Percentiles rank a stretch among this genome's conserved stretches.
These are phyloP conservation scores for Scheffersomyces illinoinensis DNA, from an alignment of 1,139 yeast species.

Conservation along the genomic window DNA sequence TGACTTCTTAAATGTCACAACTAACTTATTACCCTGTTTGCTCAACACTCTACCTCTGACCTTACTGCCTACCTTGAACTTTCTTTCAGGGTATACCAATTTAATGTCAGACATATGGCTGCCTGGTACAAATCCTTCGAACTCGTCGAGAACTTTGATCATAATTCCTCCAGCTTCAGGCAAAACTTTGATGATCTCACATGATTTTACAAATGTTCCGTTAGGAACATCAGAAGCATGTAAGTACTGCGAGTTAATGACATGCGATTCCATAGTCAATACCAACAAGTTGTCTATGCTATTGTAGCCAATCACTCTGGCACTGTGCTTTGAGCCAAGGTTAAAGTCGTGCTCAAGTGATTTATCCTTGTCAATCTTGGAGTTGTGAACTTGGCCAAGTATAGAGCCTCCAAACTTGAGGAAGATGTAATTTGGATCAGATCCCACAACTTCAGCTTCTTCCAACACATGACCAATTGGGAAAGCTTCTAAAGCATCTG, in stretches of 20 bases:
- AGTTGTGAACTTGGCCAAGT: conserved; percentile 72
- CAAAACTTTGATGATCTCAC: conserved; percentile 62
- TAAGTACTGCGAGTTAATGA: conserved; percentile 64
- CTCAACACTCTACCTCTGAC: conserved; percentile 69
- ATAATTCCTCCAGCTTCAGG: conserved; percentile 65
- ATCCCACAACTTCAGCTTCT: conserved; percentile 55
- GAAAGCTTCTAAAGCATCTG: conserved; percentile 61
- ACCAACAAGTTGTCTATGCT: conserved; percentile 64
- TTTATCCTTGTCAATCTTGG: conserved; percentile 61
- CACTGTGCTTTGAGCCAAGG: conserved; percentile 66
- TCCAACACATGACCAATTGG: conserved; percentile 77
- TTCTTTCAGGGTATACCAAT: conserved; percentile 86
- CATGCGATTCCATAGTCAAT: conserved; percentile 67
- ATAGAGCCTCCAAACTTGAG: conserved; percentile 59
- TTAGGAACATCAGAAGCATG: conserved; percentile 70
- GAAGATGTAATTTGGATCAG: conserved; percentile 56
- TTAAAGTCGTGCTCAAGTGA: conserved; percentile 54
- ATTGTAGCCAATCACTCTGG: conserved; percentile 76
- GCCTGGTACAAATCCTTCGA: conserved; percentile 75
- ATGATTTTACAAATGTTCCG: conserved; percentile 63
- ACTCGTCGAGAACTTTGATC: conserved; percentile 63
- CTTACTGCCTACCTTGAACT: conserved; percentile 79
- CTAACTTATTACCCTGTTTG: conserved; percentile 42
- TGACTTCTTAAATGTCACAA: conserved; percentile 79
- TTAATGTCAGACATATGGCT: conserved; percentile 82